Percentiles rank a stretch among this genome's conserved stretches.
Conservation (phyloP, 371 early-diverging fungal species). For the Lichtheimia hyalospora region DNA sequence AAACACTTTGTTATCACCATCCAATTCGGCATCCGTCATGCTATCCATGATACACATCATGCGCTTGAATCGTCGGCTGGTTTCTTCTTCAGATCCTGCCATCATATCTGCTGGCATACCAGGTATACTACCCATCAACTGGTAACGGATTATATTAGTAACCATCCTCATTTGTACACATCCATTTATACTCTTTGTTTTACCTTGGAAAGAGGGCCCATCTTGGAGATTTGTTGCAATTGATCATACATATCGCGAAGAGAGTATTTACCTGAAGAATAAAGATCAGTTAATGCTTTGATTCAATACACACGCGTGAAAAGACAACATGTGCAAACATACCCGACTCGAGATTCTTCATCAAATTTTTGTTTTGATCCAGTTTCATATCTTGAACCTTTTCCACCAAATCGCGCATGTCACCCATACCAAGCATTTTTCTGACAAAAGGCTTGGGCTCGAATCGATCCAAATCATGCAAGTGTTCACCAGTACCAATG, state of each 20-base stretch:
- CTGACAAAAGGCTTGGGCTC: slow-evolving; percentile 93
- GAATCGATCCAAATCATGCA: slow-evolving; percentile 97
- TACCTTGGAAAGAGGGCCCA: slow-evolving; percentile 96
- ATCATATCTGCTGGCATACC: slow-evolving; percentile 91
- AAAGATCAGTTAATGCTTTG: neutral
- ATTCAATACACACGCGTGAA: neutral
- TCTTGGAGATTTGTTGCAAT: slow-evolving; percentile 89
- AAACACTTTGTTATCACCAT: slow-evolving; percentile 91
- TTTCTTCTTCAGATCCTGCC: slow-evolving; percentile 30
- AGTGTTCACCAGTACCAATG: slow-evolving; percentile 99
- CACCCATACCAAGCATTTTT: slow-evolving; percentile 98
- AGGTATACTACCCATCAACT: slow-evolving; percentile 94
- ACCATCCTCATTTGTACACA: neutral
- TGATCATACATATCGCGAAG: slow-evolving; percentile 98
- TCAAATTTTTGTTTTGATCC: slow-evolving; percentile 84
- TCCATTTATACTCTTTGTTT: neutral
- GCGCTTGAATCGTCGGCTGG: slow-evolving; percentile 51
- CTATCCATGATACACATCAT: slow-evolving; percentile 98
- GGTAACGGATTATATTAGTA: neutral
- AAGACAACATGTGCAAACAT: neutral
- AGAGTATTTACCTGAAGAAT: slow-evolving; percentile 70
- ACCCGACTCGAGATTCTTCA: slow-evolving; percentile 93
- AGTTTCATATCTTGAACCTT: slow-evolving; percentile 91
- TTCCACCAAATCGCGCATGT: slow-evolving; percentile 92
- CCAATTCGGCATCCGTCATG: slow-evolving; percentile 95